Base-by-base conservation (phyloP, 2,329 filamentous ascomycete genomes). In the Fusarium keratoplasticum region DNA sequence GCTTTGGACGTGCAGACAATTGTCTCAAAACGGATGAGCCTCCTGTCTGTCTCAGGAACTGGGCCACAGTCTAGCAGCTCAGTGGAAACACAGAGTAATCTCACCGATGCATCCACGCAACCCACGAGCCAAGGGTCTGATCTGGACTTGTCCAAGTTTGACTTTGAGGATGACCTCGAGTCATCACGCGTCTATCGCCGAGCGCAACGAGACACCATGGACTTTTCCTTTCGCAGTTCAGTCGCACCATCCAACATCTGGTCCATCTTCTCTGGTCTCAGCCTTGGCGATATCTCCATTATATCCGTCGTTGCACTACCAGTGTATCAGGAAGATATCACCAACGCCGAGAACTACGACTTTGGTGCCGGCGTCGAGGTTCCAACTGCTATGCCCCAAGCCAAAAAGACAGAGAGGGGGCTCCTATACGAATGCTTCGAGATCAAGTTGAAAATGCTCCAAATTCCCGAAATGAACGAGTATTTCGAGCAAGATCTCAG, bases 171-270 rank as follows among this genome's bases (percentile, higher is more conserved):
- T 11, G 59, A 61, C 6, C 59, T 70, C 7, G 54, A 64, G n/a
- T 22, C 60, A 6, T 71, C 68, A 7, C 55, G 68, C 1, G 68
- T 62, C 2, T 71, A 71, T 29, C 64, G 68, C 22, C 64, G 65
- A n/a, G 61, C 55, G 7, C 35, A 61, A 14, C 55, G 61, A 27
- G 57, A 68, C 16, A 65, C 61, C 4, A 61, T 71, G 61, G 68
- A 68, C 65, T 65, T 57, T 61, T 71, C 64, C 0, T 61, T 68
- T 9, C 64, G 64, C 10, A 71, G 64, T 14, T 71, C 68, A 10
- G 25, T 68, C 5, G 61, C 55, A 2, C 33, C 20, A 9, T 44
- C 64, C 1, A 27, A 61, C 22, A 42, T 55, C 13, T 68, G 64
- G 68, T 71, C 61, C 1, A 16, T 65, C 5, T 52, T 65, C 35